Evolutionary conservation across 768 basidiomycete genomes (phyloP), one percentile per base, ranked within the genome.

Genomic region (Serendipita sp.): DNA sequence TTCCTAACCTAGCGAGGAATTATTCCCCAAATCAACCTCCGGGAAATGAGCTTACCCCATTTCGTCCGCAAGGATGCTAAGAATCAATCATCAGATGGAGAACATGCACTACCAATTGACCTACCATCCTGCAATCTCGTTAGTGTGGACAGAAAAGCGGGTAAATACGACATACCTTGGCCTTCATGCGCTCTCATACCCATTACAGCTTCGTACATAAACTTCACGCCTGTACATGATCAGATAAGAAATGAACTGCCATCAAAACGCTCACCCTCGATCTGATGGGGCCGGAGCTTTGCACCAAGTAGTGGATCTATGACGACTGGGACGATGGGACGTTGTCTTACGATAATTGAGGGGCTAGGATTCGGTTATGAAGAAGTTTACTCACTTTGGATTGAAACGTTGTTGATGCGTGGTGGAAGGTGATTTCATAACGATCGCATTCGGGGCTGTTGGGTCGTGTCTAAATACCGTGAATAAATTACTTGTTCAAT

Each of bases 191-290:
- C 88, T 61, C 89, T 80, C 69, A 96, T 75, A 9, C 93, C 94
- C 92, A 97, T 97, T 17, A 94, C 88, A 68, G 86, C 90, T 69
- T 94, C 90, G 69, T 99, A 99, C 76, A 99, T 75, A 72, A 99
- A 99, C 70, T 82, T 81, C 34, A 91, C 79, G 31, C 90, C 86
- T 86, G 62, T 3, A 1, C 16, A 62, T 22, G 13, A 62, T 24
- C 26, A 30, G 42, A n/a, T 48, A 50, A 22, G 20, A 14, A 20
- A 20, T 48, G 43, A 33, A 31, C 62, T 28, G 14, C 26, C 28
- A n/a, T 38, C 51, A 3, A 4, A 20, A 72, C 68, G 60, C 69
- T 43, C 62, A 81, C 92, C 93, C 78, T 96, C 93, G 50, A 80
- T 77, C 69, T 99, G 96, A 74, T 99, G 96, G 14, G 86, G 82